A percentile compares a stretch with the other conserved stretches of the same genome.
These are phyloP conservation scores for Calonectria hawksworthii DNA, from an alignment of 2,329 filamentous ascomycete genomes.

Conservation along the genomic window DNA sequence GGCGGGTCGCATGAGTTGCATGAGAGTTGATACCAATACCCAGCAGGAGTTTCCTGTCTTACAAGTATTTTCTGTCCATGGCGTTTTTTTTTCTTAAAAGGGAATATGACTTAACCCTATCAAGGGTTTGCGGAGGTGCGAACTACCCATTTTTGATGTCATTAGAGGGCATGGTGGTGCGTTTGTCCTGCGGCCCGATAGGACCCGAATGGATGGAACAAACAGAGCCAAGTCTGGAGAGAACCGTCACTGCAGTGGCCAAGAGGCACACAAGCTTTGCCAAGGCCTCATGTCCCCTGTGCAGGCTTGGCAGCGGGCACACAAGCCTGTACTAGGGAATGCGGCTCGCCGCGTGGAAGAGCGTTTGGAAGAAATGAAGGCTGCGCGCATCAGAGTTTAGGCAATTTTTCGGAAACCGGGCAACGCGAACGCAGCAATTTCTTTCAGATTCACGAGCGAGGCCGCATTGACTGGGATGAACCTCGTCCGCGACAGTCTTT, in stretches of 20 bases:
- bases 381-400: background rate
- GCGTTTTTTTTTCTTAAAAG: background rate
- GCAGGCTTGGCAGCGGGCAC: slow-evolving; percentile 41
- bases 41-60: slow-evolving; percentile 41
- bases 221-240: slow-evolving; percentile 39
- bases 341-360: slow-evolving; percentile 27
- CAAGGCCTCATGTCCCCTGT: slow-evolving; percentile 42
- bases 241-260: slow-evolving; percentile 31
- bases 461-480: background rate
- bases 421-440: background rate
- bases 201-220: background rate
- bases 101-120: background rate
- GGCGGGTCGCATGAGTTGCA: slow-evolving; percentile 29
- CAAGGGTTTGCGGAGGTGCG: too few relatives aligned
- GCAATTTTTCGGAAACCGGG: background rate
- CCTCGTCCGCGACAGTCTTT: background rate
- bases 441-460: background rate
- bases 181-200: background rate
- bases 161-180: background rate
- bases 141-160: background rate
- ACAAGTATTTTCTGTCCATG: background rate
- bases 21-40: slow-evolving; percentile 45
- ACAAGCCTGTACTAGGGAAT: slow-evolving; percentile 36
- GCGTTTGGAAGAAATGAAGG: slow-evolving; percentile 2
- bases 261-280: slow-evolving; percentile 48